Evolutionary conservation across 139 green algal species (phyloP), one percentile per base, ranked within the genome.

Genomic region (Coelastrella sp.): DNA sequence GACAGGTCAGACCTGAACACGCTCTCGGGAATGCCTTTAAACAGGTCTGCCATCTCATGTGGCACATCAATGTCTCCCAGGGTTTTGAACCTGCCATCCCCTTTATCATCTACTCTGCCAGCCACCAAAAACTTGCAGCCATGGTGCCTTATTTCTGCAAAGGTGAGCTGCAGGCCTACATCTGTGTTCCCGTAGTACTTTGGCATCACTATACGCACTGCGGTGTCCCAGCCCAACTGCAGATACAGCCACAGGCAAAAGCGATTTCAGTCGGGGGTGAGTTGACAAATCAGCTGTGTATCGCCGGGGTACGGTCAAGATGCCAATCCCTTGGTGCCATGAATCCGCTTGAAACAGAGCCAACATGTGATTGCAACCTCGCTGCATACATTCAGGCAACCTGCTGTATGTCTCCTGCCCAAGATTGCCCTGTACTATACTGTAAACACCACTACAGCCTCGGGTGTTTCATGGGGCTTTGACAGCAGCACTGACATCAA

Each of bases 121-220:
- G 92, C 95, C 68, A 98, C 95, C 37, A 96, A 8, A 51, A 98
- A 92, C 30, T 60, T 73, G 84, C 94, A 96, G 9, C 91, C 90
- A 19, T 73, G 15, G 41, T 87, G n/a, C 11, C 86, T 78, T 59
- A 67, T 68, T 41, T 50, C 73, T 1, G 37, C 66, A 79, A 94
- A 89, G 63, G 92, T 86, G 35, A 93, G 77, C 79, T 94, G 62
- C 93, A 96, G 94, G 30, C 86, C 68, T 2, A 59, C 85, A 3
- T 91, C 68, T 40, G 89, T 87, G 63, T 89, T 77, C 1, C 87
- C 89, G 79, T 98, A 96, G 86, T 98, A 98, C 48, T 93, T 93
- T 17, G 90, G 85, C 84, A 92, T 87, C 30, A 98, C 89, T 6
- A 98, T 88, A 2, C 95, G 90, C 3, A 92, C 86, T 0, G 92